Conservation (phyloP, 2,329 filamentous ascomycete species). For the Sporothrix pallida region DNA sequence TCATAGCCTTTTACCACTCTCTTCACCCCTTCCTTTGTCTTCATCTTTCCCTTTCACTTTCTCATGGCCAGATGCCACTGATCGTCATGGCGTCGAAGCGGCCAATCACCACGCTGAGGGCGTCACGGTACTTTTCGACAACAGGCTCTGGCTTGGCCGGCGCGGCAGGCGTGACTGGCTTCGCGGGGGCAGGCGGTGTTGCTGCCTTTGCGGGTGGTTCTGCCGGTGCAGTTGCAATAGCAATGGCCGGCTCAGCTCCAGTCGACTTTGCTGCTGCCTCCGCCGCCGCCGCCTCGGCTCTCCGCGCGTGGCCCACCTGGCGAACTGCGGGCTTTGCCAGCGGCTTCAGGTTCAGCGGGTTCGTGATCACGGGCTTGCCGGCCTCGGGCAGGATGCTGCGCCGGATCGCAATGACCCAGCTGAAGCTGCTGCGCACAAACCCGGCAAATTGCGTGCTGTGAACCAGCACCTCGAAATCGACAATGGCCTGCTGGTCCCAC, state of each 20-base stretch:
- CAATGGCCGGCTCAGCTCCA: not conserved
- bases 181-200: not conserved
- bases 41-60: not conserved
- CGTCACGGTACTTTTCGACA: constrained; percentile 35
- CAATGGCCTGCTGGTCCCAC: constrained; percentile 41
- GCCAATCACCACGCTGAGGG: constrained; percentile 32
- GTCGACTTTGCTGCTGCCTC: not conserved
- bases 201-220: not conserved
- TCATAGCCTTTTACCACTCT: not conserved
- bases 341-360: not conserved
- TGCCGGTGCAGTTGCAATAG: constrained; percentile 17
- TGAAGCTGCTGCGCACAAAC: constrained; percentile 34
- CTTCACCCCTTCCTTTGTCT: not conserved
- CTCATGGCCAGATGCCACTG: constrained; percentile 34
- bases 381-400: constrained; percentile 34
- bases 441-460: constrained; percentile 35
- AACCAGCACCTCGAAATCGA: constrained; percentile 35
- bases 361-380: constrained; percentile 17
- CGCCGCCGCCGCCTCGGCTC: not conserved
- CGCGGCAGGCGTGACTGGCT: not conserved
- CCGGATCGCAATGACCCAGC: constrained; percentile 33
- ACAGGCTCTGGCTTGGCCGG: not conserved
- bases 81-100: constrained; percentile 34
- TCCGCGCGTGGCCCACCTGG: constrained; percentile 8
- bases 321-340: not conserved